Evolutionary conservation across 1,139 yeast genomes (phyloP).

Genomic region (Yamadazyma atmosphaerica): DNA sequence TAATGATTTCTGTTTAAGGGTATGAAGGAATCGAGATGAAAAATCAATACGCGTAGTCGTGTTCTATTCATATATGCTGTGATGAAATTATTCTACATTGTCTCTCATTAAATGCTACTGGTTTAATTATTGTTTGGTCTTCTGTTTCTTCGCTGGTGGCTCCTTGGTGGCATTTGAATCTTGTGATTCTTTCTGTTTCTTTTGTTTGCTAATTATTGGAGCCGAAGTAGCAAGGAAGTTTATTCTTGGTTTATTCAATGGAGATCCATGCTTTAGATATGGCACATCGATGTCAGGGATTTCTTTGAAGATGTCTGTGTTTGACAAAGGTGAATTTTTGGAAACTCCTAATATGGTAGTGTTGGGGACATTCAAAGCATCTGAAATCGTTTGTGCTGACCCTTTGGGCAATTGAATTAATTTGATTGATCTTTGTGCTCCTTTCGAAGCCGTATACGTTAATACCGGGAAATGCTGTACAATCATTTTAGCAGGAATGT

Average conservation of each 20-base stretch:
- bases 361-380: slow-evolving; percentile 27
- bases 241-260: slow-evolving; percentile 33
- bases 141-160: slow-evolving; percentile 1
- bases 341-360: slow-evolving; percentile 16
- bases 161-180: not conserved
- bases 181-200: slow-evolving; percentile 3
- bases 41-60: slow-evolving; percentile 6
- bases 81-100: not conserved
- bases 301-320: slow-evolving; percentile 19
- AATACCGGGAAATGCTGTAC: slow-evolving; percentile 55
- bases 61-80: not conserved
- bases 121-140: not conserved
- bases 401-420: slow-evolving; percentile 56
- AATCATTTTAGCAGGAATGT: slow-evolving; percentile 48
- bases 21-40: slow-evolving; percentile 1
- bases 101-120: not conserved
- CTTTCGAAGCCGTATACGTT: slow-evolving; percentile 43
- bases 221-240: slow-evolving; percentile 42
- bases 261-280: slow-evolving; percentile 36
- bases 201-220: slow-evolving; percentile 29
- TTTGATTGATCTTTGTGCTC: slow-evolving; percentile 30
- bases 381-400: slow-evolving; percentile 36
- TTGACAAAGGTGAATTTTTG: not conserved
- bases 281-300: slow-evolving; percentile 44
- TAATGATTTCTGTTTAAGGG: not conserved